Conservation (phyloP, 352 stramenopile genomes). For the Phytophthora fragariaefolia region DNA sequence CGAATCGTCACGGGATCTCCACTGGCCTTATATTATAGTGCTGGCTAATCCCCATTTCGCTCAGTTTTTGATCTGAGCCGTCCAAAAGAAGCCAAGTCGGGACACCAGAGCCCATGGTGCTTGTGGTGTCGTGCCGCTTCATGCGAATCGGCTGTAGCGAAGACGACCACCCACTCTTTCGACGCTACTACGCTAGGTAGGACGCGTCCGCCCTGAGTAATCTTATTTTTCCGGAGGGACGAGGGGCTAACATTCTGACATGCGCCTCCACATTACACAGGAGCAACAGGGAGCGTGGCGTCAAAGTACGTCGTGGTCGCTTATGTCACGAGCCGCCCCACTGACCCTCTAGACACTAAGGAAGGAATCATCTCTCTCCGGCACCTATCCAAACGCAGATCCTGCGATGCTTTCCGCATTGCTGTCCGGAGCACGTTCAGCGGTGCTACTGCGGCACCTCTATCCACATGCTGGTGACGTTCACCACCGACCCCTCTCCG, state of each 20-base stretch:
- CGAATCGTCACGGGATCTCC: background rate
- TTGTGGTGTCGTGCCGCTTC: constrained; percentile 27
- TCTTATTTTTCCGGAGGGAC: background rate
- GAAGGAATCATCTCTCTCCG: background rate
- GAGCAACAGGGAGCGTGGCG: background rate
- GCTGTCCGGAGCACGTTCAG: constrained; percentile 45
- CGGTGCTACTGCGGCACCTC: constrained; percentile 55
- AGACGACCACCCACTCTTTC: constrained; percentile 41
- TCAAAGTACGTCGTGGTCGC: background rate
- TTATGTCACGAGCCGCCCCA: background rate
- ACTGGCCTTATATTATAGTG: background rate
- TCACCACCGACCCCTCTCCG: constrained; percentile 14
- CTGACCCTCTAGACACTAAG: background rate
- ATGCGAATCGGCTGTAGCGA: constrained; percentile 37
- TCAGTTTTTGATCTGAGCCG: background rate
- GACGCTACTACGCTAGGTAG: constrained; percentile 36
- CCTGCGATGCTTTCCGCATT: constrained; percentile 56
- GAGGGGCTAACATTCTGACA: background rate
- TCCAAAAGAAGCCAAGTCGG: background rate
- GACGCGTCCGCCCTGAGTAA: background rate
- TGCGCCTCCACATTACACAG: background rate
- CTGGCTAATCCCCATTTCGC: background rate
- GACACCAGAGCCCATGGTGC: constrained; percentile 3
- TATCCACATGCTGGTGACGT: constrained; percentile 43
- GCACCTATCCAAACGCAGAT: constrained; percentile 26